These are phyloP conservation scores for Fusarium euwallaceae DNA, from an alignment of 2,329 filamentous ascomycete genomes.

Conservation along the genomic window DNA sequence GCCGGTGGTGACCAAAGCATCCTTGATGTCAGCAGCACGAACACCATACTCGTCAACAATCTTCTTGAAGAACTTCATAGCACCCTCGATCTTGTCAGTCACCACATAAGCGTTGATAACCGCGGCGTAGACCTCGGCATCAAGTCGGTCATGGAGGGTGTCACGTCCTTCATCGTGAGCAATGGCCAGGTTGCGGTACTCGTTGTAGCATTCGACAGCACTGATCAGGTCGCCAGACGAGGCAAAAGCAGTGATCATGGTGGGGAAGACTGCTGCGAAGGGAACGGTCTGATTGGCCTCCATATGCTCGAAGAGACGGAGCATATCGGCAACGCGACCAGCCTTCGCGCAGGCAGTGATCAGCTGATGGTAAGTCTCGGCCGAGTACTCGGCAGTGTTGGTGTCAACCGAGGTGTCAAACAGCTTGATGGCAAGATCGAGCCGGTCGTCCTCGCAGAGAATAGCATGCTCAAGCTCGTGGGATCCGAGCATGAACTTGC, in stretches of 20 bases:
- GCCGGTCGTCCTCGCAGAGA: constrained; percentile 86
- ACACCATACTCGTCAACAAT: constrained; percentile 75
- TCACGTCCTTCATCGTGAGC: constrained; percentile 81
- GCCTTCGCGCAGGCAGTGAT: constrained; percentile 89
- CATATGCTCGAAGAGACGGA: constrained; percentile 92
- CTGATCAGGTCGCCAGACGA: constrained; percentile 83
- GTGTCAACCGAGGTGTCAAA: constrained; percentile 81
- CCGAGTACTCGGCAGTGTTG: constrained; percentile 76
- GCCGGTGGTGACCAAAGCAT: constrained; percentile 78
- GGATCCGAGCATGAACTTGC: constrained; percentile 89
- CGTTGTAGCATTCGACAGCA: constrained; percentile 94
- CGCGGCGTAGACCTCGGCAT: constrained; percentile 90
- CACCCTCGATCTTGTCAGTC: constrained; percentile 84
- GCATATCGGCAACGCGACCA: constrained; percentile 88
- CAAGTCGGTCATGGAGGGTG: constrained; percentile 77
- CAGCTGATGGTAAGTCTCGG: constrained; percentile 86
- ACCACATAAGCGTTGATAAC: constrained; percentile 90
- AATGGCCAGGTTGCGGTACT: constrained; percentile 91
- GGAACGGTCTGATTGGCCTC: constrained; percentile 80
- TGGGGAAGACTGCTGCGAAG: constrained; percentile 84
- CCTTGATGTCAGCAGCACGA: constrained; percentile 74
- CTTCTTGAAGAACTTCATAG: constrained; percentile 86
- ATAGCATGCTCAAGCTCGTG: constrained; percentile 90
- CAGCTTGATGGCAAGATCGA: constrained; percentile 86
- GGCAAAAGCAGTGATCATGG: constrained; percentile 96